Evolutionary conservation across 2,329 filamentous ascomycete species (phyloP).

Genomic region (Colletotrichum somersetense): DNA sequence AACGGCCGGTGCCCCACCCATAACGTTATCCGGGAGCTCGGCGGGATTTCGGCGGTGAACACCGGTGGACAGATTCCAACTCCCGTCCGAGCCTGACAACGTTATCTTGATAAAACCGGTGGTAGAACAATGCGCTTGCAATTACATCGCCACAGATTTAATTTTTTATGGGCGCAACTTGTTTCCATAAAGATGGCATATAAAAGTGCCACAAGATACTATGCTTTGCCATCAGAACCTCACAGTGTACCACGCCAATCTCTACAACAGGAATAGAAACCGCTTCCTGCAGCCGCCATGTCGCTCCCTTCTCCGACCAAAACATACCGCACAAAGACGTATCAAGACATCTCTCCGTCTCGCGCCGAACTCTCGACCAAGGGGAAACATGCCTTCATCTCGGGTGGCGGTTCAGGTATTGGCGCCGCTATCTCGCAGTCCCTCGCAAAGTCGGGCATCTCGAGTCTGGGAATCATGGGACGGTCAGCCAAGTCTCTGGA

Average conservation of each 20-base stretch:
- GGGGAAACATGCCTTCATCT: constrained; percentile 64
- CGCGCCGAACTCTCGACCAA: constrained; percentile 46
- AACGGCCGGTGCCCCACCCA: background rate
- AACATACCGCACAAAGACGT: constrained; percentile 42
- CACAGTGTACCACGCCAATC: background rate
- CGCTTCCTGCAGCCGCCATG: background rate
- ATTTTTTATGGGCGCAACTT: background rate
- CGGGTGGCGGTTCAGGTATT: constrained; percentile 66
- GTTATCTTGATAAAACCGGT: background rate
- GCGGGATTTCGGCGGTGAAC: background rate
- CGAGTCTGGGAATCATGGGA: constrained; percentile 62
- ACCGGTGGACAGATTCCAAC: background rate
- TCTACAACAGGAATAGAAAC: background rate
- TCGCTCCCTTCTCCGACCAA: constrained; percentile 43
- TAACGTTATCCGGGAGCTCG: constrained; percentile 13
- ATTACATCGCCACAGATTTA: background rate
- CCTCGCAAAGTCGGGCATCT: constrained; percentile 57
- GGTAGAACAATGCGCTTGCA: no score
- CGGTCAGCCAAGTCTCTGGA: constrained; percentile 47
- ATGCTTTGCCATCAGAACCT: background rate
- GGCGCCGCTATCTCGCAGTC: constrained; percentile 58
- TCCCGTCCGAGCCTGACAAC: background rate
- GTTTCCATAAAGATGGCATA: background rate
- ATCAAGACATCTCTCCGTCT: constrained; percentile 46
- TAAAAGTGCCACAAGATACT: background rate